phyloP scores from a whole-genome alignment of 768 basidiomycete genomes.

The Omphalotus guepiniiformis region DNA sequence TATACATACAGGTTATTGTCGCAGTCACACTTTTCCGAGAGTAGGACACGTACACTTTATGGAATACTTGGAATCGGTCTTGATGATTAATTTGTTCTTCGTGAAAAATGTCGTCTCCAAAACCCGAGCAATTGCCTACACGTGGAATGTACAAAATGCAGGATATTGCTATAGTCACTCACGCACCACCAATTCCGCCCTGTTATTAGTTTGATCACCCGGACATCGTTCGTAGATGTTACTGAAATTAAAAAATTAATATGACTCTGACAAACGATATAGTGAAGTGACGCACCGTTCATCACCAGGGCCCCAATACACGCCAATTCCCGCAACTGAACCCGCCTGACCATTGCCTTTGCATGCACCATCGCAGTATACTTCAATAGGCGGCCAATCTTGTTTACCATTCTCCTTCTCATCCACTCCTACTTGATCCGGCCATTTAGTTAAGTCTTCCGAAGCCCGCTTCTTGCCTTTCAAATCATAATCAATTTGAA shows the following conservation, averaged over 20 bases:
- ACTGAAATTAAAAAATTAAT: conserved; percentile 31
- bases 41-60: conserved; percentile 56
- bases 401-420: too few species aligned
- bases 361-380: conserved; percentile 88
- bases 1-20: conserved; percentile 30
- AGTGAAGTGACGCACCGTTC: not conserved
- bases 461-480: conserved; percentile 31
- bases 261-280: conserved; percentile 1
- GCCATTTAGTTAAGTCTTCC: not conserved
- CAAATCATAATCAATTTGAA: too few species aligned
- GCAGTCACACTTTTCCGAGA: too few species aligned
- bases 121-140: conserved; percentile 77
- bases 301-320: conserved; percentile 80
- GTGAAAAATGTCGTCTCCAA: conserved; percentile 66
- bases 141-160: conserved; percentile 1
- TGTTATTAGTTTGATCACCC: conserved; percentile 80
- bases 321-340: conserved; percentile 77
- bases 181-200: conserved; percentile 82
- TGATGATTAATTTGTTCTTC: conserved; percentile 61
- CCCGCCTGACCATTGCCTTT: conserved; percentile 70
- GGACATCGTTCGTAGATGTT: conserved; percentile 82
- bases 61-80: conserved; percentile 83
- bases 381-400: conserved; percentile 31
- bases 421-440: too few species aligned
- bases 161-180: not conserved